Evolutionary conservation across 164 flowering plant species (phyloP), one percentile per base, ranked within the genome.

Genomic region (Euptelea pleiosperma): DNA sequence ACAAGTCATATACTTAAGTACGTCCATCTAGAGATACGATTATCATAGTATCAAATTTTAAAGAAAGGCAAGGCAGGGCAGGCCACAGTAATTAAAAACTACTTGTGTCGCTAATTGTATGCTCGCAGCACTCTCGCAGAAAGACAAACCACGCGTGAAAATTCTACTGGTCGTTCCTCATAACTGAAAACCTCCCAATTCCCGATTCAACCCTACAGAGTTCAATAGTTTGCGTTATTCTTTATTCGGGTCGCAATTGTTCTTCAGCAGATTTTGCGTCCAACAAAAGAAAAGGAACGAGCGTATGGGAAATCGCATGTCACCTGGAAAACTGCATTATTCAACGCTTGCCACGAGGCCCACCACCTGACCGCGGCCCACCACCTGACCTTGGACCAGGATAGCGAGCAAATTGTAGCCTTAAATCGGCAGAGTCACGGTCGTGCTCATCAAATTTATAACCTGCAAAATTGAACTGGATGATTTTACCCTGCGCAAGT

Each of bases 361-460:
- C 85, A 42, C 90, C 82, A 77, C 91, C 91, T 60, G 97, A 79
- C 81, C 95, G 81, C 21, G 91, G 91, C 76, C 97, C 95, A 75
- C n/a, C n/a, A 77, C 91, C 91, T 60, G 97, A 79, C 81, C 95
- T 82, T 18, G 91, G 91, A 77, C 97, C 95, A 75, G 97, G 97
- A 73, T 70, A 69, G 75, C 98, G 96, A 75, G 98, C 87, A 68
- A 88, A 91, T 69, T 91, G 96, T 69, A 91, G 73, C 87, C 96
- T 81, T 75, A 88, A 73, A 56, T 42, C 50, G 70, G 73, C 74
- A 24, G 96, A 83, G 46, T 86, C 87, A 21, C 84, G 86, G 67
- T 86, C 96, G 71, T 81, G 83, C 77, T 91, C 98, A 52, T 91
- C 98, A 24, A 91, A 82, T 70, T 68, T 77, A 70, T 91, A 91